Percentiles rank a stretch among this genome's conserved stretches.
Evolutionary conservation across 805 yeast species (phyloP).

Genomic region (Peterozyma xylosa): DNA sequence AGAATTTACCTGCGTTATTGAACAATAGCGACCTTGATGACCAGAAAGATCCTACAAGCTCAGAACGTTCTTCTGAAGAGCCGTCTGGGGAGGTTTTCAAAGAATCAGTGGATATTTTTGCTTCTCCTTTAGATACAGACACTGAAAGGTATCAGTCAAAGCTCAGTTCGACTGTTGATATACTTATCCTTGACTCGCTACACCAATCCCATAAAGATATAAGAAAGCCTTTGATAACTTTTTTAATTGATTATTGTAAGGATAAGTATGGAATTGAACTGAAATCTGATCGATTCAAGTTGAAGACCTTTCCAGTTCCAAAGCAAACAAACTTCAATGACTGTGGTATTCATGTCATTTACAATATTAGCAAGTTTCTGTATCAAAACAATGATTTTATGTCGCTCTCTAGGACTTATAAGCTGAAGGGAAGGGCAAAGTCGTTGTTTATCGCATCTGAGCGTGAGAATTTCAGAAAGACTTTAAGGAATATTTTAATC

Average conservation of each 20-base stretch:
- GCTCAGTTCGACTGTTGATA: slow-evolving; percentile 16
- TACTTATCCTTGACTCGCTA: slow-evolving; percentile 72
- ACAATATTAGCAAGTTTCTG: slow-evolving; percentile 57
- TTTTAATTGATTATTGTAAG: slow-evolving; percentile 60
- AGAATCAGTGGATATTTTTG: not conserved
- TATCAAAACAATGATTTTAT: slow-evolving; percentile 36
- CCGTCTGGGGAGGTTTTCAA: not conserved
- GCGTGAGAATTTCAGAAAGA: slow-evolving; percentile 16
- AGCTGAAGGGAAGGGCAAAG: slow-evolving; percentile 8
- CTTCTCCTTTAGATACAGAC: not conserved
- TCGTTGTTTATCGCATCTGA: slow-evolving; percentile 19
- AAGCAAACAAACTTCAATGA: slow-evolving; percentile 85
- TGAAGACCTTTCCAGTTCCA: slow-evolving; percentile 56
- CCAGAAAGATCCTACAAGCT: not conserved
- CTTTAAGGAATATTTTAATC: slow-evolving; percentile 16
- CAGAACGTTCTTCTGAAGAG: not conserved
- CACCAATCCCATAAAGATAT: slow-evolving; percentile 49
- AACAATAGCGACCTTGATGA: not conserved
- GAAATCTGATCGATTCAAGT: slow-evolving; percentile 14
- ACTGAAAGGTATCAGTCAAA: not conserved
- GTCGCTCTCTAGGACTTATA: slow-evolving; percentile 10
- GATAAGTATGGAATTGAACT: slow-evolving; percentile 40
- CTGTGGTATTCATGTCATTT: slow-evolving; percentile 89
- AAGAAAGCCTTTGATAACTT: slow-evolving; percentile 43
- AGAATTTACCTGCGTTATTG: slow-evolving; percentile 34